These are phyloP conservation scores for Venturia nashicola DNA, from an alignment of 2,329 filamentous ascomycete species.

Conservation along the genomic window DNA sequence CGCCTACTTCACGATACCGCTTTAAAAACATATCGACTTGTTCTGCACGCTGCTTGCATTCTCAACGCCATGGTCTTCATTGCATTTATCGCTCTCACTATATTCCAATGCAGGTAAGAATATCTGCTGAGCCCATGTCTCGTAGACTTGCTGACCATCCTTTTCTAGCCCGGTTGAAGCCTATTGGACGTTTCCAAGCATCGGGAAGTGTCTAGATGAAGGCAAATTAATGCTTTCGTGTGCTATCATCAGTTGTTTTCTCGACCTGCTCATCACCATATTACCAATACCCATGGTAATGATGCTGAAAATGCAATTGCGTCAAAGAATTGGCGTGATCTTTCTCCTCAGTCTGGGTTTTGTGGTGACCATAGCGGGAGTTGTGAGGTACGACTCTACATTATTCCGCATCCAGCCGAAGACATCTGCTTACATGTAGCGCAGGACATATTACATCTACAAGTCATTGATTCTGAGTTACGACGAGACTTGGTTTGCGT, in stretches of 20 bases:
- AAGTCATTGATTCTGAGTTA: slow-evolving; percentile 27
- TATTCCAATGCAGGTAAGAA: slow-evolving; percentile 28
- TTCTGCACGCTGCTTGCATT: slow-evolving; percentile 25
- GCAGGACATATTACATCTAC: slow-evolving; percentile 32
- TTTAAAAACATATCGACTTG: slow-evolving; percentile 25
- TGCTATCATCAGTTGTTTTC: slow-evolving; percentile 31
- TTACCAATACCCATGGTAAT: slow-evolving; percentile 32
- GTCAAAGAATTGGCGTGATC: slow-evolving; percentile 27
- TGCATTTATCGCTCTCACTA: slow-evolving; percentile 22
- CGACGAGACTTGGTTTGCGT: slow-evolving; percentile 33
- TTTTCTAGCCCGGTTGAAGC: slow-evolving; percentile 23
- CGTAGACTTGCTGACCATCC: neutral
- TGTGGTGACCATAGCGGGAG: slow-evolving; percentile 29
- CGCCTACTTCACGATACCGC: slow-evolving; percentile 30
- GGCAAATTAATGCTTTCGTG: slow-evolving; percentile 24
- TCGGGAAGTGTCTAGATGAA: slow-evolving; percentile 29
- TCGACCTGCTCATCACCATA: slow-evolving; percentile 29
- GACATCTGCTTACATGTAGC: neutral
- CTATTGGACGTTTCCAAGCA: slow-evolving; percentile 28
- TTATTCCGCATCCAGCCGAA: neutral
- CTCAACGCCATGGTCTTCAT: slow-evolving; percentile 27
- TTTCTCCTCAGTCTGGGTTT: slow-evolving; percentile 29
- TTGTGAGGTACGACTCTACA: slow-evolving; percentile 15
- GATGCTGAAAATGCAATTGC: slow-evolving; percentile 29
- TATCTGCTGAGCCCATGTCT: neutral